Conservation (phyloP, 2,329 filamentous ascomycete genomes). For the Coleophoma crateriformis region DNA sequence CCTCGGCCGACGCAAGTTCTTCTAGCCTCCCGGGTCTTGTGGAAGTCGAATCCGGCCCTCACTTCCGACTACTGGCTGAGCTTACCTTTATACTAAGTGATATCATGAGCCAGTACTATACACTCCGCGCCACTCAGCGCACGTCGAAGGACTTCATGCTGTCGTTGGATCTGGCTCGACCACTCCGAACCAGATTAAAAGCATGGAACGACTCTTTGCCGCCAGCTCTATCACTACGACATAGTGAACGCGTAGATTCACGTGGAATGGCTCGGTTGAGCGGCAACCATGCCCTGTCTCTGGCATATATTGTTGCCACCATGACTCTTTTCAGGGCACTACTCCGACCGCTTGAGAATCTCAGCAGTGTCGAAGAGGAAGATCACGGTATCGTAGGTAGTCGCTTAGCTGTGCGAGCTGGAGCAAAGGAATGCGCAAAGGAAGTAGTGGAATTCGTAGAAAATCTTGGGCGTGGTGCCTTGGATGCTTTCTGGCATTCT, state of each 20-base stretch:
- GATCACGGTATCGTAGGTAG: constrained; percentile 15
- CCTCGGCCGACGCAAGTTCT: constrained; percentile 10
- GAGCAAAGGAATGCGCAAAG: constrained; percentile 24
- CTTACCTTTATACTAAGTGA: constrained; percentile 27
- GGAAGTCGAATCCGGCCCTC: constrained; percentile 17
- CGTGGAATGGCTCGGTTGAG: constrained; percentile 18
- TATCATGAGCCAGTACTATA: constrained; percentile 26
- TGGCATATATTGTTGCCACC: constrained; percentile 28
- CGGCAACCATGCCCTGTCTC: constrained; percentile 24
- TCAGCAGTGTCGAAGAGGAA: constrained; percentile 17
- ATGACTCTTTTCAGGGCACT: constrained; percentile 29
- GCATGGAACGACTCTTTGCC: constrained; percentile 27
- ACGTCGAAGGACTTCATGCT: constrained; percentile 24
- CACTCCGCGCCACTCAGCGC: constrained; percentile 21
- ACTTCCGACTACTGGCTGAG: constrained; percentile 23
- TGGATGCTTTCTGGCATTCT: constrained; percentile 26
- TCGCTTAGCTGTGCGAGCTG: constrained; percentile 18
- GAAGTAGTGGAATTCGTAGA: constrained; percentile 27
- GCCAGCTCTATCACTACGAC: constrained; percentile 14
- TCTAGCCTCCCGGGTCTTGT: constrained; percentile 13
- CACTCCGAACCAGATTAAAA: constrained; percentile 21
- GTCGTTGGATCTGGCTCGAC: constrained; percentile 23
- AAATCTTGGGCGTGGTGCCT: constrained; percentile 18
- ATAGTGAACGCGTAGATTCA: constrained; percentile 16
- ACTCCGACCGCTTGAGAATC: constrained; percentile 24